phyloP scores from a whole-genome alignment of 331 rosid species.

The Saraca asoca region DNA sequence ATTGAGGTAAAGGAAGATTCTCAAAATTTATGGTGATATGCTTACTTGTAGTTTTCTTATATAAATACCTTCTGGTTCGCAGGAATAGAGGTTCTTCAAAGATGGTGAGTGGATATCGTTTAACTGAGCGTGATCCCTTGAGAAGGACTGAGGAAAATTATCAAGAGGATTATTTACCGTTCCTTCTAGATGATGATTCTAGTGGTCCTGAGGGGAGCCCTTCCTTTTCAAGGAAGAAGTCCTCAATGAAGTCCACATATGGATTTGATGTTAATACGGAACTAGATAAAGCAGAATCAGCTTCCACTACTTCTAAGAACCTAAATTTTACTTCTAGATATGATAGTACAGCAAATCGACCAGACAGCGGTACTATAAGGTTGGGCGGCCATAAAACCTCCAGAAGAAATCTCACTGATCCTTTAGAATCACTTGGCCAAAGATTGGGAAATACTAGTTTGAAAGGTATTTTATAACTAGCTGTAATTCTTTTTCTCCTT shows the following conservation, averaged over 20 bases:
- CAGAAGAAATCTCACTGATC: slow-evolving; percentile 48
- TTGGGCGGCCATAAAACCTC: slow-evolving; percentile 52
- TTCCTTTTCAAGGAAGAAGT: slow-evolving; percentile 54
- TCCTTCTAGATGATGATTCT: slow-evolving; percentile 78
- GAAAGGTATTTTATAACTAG: slow-evolving; percentile 51
- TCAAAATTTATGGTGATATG: slow-evolving; percentile 31
- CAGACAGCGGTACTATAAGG: slow-evolving; percentile 38
- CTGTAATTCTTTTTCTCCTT: slow-evolving; percentile 19
- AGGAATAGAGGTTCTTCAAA: slow-evolving; percentile 58
- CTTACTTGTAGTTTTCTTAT: slow-evolving; percentile 31
- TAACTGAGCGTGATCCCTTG: slow-evolving; percentile 47
- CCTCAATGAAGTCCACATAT: slow-evolving; percentile 71
- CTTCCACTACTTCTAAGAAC: slow-evolving; percentile 45
- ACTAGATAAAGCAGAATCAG: slow-evolving; percentile 53
- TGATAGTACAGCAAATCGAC: slow-evolving; percentile 37
- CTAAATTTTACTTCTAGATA: slow-evolving; percentile 45
- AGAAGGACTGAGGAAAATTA: slow-evolving; percentile 61
- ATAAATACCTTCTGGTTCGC: slow-evolving; percentile 35
- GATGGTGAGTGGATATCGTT: slow-evolving; percentile 52
- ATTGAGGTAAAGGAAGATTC: slow-evolving; percentile 54
- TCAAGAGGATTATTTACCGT: slow-evolving; percentile 90
- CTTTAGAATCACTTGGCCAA: slow-evolving; percentile 49
- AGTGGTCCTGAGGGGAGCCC: slow-evolving; percentile 84
- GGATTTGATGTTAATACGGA: slow-evolving; percentile 73
- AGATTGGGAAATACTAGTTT: slow-evolving; percentile 46